These are phyloP conservation scores for Penicillium psychrosexuale DNA, from an alignment of 2,329 filamentous ascomycete species.

Conservation along the genomic window DNA sequence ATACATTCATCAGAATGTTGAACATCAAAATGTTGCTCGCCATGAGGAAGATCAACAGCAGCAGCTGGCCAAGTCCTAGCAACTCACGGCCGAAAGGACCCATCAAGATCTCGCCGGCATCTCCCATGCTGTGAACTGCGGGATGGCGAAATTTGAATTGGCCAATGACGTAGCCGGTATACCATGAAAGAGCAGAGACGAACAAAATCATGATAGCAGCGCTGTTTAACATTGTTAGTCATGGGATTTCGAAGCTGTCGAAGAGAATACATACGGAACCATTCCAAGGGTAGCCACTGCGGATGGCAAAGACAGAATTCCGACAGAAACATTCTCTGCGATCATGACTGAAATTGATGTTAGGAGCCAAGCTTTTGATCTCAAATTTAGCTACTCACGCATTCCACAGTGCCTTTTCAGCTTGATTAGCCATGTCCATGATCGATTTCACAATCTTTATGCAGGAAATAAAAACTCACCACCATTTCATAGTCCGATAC, in stretches of 20 bases:
- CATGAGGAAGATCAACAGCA: conserved; percentile 66
- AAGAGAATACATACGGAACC: conserved; percentile 42
- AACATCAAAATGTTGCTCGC: conserved; percentile 70
- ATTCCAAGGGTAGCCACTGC: conserved; percentile 55
- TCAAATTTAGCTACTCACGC: conserved; percentile 27
- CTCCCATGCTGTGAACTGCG: conserved; percentile 63
- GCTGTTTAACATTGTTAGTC: conserved; percentile 20
- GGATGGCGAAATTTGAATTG: conserved; percentile 58
- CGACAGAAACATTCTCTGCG: conserved; percentile 58
- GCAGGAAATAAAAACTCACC: conserved; percentile 17
- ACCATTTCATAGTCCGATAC: conserved; percentile 51
- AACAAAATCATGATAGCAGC: conserved; percentile 54
- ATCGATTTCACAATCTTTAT: background rate
- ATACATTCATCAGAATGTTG: conserved; percentile 62
- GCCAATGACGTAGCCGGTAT: conserved; percentile 59
- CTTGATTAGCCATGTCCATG: conserved; percentile 6
- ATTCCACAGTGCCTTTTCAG: conserved; percentile 35
- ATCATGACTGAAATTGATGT: conserved; percentile 50
- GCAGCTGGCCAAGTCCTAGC: conserved; percentile 57
- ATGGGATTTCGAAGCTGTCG: background rate
- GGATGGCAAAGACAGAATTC: conserved; percentile 55
- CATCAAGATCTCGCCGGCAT: conserved; percentile 61
- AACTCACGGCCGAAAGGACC: conserved; percentile 62
- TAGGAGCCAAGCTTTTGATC: conserved; percentile 1
- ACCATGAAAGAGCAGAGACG: conserved; percentile 55